Base-by-base conservation (phyloP, 331 rosid genomes). In the Rosa hybrid region DNA sequence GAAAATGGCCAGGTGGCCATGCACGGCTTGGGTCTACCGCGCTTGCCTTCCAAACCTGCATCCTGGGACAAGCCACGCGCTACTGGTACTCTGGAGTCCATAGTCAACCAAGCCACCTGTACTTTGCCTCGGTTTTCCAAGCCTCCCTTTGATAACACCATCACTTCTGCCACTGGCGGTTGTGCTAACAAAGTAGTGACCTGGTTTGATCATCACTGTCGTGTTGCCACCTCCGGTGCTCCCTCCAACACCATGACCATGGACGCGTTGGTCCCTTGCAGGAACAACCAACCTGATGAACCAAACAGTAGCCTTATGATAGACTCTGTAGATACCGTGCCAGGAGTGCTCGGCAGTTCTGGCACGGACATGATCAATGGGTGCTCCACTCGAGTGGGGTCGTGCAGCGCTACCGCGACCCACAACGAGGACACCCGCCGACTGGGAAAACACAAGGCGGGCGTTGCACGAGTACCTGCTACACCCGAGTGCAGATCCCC, bases 51-150 rank as follows among this genome's bases (percentile, higher is more conserved):
- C 2, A 91, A 89, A 76, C 48, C 71, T 20, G 1, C n/a, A 20
- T n/a, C 71, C 50, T 91, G 98, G 97, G 98, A 95, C 8, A 95
- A 90, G 87, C 96, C 96, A n/a, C 92, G 96, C 39, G 88, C 89
- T 0, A 80, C 89, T 53, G 99, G 97, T 10, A 96, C 99, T 17
- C 89, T 96, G 48, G 99, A 93, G 88, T 89, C 97, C 65, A 84
- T 96, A 48, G 99, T 96, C 27, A 93, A 85, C 89, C 97, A 93
- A 82, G 97, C 97, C 38, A 86, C 97, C 38, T 6, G 74, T 49
- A 9, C 48, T 7, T 69, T 83, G 20, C 84, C 90, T 30, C 81
- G 63, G 2, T 21, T 11, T 2, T 59, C 53, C 13, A 88, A 90
- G 74, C 62, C 85, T 16, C 21, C 70, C 27, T 71, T 53, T 3